A percentile compares a stretch with the other conserved stretches of the same genome.
Conservation (phyloP, 78 protist genomes). For the Mastigamoeba balamuthi region DNA sequence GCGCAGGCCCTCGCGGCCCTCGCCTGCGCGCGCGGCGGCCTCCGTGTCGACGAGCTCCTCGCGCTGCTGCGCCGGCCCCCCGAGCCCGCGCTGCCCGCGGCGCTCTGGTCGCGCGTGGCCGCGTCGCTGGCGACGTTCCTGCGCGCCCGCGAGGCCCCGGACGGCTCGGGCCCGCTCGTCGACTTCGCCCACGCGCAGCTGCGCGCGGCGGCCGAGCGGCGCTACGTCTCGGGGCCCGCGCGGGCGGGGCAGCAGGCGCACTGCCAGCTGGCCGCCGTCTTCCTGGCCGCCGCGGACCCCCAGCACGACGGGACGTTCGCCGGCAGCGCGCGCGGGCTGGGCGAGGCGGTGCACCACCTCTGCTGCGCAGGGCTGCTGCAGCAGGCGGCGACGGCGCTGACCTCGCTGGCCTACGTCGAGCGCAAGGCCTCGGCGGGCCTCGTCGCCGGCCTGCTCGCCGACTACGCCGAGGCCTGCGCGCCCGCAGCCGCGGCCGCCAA, state of each 20-base stretch:
- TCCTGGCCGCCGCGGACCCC: not conserved
- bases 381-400: not conserved
- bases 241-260: not conserved
- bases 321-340: not conserved
- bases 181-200: conserved; percentile 50
- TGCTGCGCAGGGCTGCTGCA: not conserved
- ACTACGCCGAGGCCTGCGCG: not conserved
- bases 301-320: not conserved
- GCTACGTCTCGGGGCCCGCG: conserved; percentile 13
- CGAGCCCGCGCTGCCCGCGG: conserved; percentile 17
- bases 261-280: not conserved
- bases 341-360: not conserved
- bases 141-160: too few relatives aligned
- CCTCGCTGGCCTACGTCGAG: not conserved
- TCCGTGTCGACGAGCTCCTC: conserved; percentile 10
- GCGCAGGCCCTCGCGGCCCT: conserved; percentile 6
- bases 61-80: conserved; percentile 1
- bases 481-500: conserved; percentile 1
- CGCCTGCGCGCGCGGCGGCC: conserved; percentile 32
- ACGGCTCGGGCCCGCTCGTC: not conserved
- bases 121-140: not conserved
- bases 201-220: conserved; percentile 8
- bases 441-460: not conserved
- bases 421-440: not conserved
- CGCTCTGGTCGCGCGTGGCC: conserved; percentile 20